A percentile compares a stretch with the other conserved stretches of the same genome.
Evolutionary conservation across 2,329 filamentous ascomycete species (phyloP).

Genomic region (Metarhizium sp.): DNA sequence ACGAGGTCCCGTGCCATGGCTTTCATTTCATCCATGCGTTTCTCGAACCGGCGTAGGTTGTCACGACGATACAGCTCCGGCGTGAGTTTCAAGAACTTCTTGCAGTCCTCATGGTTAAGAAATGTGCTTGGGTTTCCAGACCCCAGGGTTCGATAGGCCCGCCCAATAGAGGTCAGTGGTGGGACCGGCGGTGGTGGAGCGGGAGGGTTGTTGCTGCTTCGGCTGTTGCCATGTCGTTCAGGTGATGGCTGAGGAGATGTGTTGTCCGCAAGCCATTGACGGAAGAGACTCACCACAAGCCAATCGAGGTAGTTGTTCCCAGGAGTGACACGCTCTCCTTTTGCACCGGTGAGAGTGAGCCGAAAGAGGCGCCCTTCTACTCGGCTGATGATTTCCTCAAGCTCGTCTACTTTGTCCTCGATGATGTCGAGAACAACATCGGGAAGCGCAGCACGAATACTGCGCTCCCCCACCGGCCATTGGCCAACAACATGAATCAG

Average conservation of each 20-base stretch:
- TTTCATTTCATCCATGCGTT: constrained; percentile 82
- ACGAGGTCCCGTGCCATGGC: constrained; percentile 73
- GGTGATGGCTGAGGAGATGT: constrained; percentile 57
- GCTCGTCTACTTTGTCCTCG: constrained; percentile 88
- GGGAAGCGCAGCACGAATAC: constrained; percentile 65
- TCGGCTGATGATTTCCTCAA: constrained; percentile 71
- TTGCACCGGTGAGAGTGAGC: constrained; percentile 65
- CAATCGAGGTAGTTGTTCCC: constrained; percentile 77
- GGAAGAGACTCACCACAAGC: constrained; percentile 78
- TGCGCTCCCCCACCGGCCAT: constrained; percentile 75
- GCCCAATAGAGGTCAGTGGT: constrained; percentile 53
- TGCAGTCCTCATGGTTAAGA: constrained; percentile 78
- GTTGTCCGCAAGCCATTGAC: constrained; percentile 89
- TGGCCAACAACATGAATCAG: constrained; percentile 90
- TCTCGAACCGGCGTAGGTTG: constrained; percentile 77
- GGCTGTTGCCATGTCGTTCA: constrained; percentile 18
- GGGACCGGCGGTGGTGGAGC: constrained; percentile 27
- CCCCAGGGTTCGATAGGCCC: constrained; percentile 71
- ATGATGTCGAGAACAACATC: constrained; percentile 76
- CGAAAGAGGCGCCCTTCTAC: constrained; percentile 78
- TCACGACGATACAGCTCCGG: constrained; percentile 79
- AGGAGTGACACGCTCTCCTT: constrained; percentile 76
- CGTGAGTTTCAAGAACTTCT: constrained; percentile 76
- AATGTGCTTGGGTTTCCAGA: constrained; percentile 51
- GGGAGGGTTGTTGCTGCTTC: not conserved